phyloP scores from a whole-genome alignment of 2,329 filamentous ascomycete species.

The Diatrype stigma region DNA sequence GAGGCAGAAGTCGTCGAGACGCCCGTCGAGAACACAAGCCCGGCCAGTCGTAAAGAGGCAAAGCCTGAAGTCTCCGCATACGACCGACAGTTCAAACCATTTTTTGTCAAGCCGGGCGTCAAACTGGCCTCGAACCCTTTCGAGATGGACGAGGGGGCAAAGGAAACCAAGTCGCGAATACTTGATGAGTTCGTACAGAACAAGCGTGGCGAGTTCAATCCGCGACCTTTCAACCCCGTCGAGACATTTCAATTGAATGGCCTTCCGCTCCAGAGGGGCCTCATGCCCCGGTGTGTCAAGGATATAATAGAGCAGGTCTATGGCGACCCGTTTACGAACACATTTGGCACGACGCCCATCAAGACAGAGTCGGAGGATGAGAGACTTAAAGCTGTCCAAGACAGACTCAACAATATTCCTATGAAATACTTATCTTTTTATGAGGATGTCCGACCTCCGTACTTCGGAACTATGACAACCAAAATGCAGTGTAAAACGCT shows the following conservation, averaged over 20 bases:
- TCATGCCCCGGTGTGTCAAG: slow-evolving; percentile 49
- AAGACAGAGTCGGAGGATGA: slow-evolving; percentile 38
- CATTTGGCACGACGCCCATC: slow-evolving; percentile 18
- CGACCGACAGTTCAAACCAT: slow-evolving; percentile 71
- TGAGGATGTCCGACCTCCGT: slow-evolving; percentile 64
- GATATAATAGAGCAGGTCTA: slow-evolving; percentile 57
- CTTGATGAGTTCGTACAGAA: slow-evolving; percentile 50
- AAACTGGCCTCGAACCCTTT: slow-evolving; percentile 61
- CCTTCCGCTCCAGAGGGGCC: slow-evolving; percentile 40
- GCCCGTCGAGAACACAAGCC: slow-evolving; percentile 14
- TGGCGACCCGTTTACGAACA: slow-evolving; percentile 30
- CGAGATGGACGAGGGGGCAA: slow-evolving; percentile 54
- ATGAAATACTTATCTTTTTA: slow-evolving; percentile 61
- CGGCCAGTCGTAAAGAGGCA: slow-evolving; percentile 19
- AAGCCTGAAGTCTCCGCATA: slow-evolving; percentile 48
- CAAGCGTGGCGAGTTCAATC: slow-evolving; percentile 40
- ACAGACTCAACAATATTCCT: slow-evolving; percentile 43
- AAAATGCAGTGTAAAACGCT: slow-evolving; percentile 49
- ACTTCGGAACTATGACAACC: slow-evolving; percentile 68
- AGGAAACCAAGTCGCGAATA: slow-evolving; percentile 44
- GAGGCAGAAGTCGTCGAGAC: slow-evolving; percentile 4
- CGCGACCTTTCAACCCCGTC: slow-evolving; percentile 39
- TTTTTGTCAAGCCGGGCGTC: slow-evolving; percentile 72
- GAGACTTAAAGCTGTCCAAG: slow-evolving; percentile 31
- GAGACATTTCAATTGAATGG: slow-evolving; percentile 42